These are phyloP conservation scores for Cryptosporidium felis DNA, from an alignment of 169 alveolate genomes.

Conservation along the genomic window DNA sequence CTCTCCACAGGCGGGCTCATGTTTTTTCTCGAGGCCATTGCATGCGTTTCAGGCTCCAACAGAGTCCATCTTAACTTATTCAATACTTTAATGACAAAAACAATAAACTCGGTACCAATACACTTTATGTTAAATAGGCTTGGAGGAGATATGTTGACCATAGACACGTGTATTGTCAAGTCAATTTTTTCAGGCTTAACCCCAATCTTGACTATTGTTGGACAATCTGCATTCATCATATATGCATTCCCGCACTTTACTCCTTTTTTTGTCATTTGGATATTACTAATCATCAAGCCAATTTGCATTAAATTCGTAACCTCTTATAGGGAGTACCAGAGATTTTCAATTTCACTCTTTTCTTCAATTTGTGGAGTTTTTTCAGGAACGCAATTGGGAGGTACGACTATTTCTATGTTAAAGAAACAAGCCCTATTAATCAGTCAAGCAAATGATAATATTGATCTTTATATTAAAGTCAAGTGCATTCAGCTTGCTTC, in stretches of 20 bases:
- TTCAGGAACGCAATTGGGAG: constrained; percentile 38
- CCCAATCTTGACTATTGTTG: constrained; percentile 21
- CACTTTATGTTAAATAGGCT: constrained; percentile 3
- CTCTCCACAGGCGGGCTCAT: not conserved
- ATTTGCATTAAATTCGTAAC: constrained; percentile 3
- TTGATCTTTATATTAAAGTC: constrained; percentile 11
- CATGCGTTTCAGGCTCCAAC: constrained; percentile 21
- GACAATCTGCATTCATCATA: not conserved
- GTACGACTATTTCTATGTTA: not conserved
- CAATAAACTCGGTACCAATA: not conserved
- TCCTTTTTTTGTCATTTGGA: constrained; percentile 21
- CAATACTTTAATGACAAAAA: not conserved
- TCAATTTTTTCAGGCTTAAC: constrained; percentile 24
- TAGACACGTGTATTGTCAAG: constrained; percentile 63
- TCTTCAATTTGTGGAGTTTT: constrained; percentile 36
- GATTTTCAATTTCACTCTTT: constrained; percentile 18
- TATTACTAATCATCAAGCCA: not conserved
- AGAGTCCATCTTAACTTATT: not conserved
- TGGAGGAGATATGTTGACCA: constrained; percentile 45
- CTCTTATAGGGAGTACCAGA: constrained; percentile 63
- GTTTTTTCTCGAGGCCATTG: constrained; percentile 31
- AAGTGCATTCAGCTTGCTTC: constrained; percentile 41
- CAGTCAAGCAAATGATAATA: constrained; percentile 4
- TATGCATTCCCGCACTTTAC: constrained; percentile 2
- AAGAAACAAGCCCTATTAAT: constrained; percentile 9